These are phyloP conservation scores for Arachis hypogaea DNA, from an alignment of 306 rosid species.

Conservation along the genomic window DNA sequence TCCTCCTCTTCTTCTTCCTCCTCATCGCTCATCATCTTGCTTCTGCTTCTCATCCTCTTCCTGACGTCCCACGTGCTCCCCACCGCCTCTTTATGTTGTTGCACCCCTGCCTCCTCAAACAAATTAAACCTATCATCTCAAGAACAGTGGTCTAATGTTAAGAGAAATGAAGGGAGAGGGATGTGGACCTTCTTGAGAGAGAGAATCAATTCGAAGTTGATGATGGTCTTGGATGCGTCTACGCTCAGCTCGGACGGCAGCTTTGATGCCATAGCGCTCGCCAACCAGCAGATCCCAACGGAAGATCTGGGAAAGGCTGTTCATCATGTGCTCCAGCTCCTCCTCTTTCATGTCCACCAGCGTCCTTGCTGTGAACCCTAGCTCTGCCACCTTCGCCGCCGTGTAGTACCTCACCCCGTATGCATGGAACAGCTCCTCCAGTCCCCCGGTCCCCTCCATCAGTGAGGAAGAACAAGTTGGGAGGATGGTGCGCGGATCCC, in stretches of 20 bases:
- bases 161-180: too few species aligned
- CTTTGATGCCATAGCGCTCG: conserved; percentile 89
- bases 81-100: conserved; percentile 67
- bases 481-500: conserved; percentile 77
- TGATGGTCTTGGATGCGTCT: conserved; percentile 78
- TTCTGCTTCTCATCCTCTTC: conserved; percentile 56
- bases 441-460: conserved; percentile 45
- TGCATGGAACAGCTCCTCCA: conserved; percentile 81
- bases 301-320: conserved; percentile 76
- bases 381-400: conserved; percentile 87
- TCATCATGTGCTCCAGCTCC: conserved; percentile 99
- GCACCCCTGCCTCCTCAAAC: conserved; percentile 92
- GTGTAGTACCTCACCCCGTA: conserved; percentile 88
- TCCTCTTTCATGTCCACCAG: conserved; percentile 85
- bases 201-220: conserved; percentile 68
- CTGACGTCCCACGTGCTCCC: conserved; percentile 55
- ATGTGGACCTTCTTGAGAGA: conserved; percentile 79
- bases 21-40: conserved; percentile 38
- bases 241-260: conserved; percentile 86
- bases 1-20: conserved; percentile 45
- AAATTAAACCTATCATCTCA: conserved; percentile 28
- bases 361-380: conserved; percentile 87
- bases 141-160: conserved; percentile 55
- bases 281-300: conserved; percentile 93
- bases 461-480: conserved; percentile 31